Evolutionary conservation across 495 filamentous ascomycete genomes (phyloP), one percentile per base, ranked within the genome.

Genomic region (Geoglossum glabrum): DNA sequence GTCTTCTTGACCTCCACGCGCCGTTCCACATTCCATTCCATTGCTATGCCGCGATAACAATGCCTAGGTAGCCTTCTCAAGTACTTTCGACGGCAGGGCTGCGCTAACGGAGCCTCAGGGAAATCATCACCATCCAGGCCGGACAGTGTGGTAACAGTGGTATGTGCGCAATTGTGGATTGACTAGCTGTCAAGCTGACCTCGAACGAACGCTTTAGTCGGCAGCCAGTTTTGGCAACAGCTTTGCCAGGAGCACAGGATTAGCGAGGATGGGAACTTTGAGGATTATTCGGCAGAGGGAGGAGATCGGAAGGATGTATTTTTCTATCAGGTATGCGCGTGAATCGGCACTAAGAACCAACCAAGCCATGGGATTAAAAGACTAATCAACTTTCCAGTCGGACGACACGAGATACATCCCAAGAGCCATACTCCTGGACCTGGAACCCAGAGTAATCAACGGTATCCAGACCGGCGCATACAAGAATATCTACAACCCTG

Each of bases 71-170:
- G 17, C 13, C 11, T 3, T 45, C 13, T 10, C 5, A 21, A 4
- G 40, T 10, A 21, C n/a, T 45, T 10, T 21, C 3, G 40, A 4
- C 40, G 3, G 10, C 23, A 21, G n/a, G n/a, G n/a, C 40, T 45
- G 13, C 23, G 40, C 40, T 45, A 45, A 45, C 25, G 51, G 1
- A 4, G 21, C 8, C 15, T 0, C 56, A 97, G 92, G 72, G 92
- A 98, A 79, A 97, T 98, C 67, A 98, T 98, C 70, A 98, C 93
- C 38, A 85, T 98, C 61, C 92, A 98, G 73, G 90, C 93, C 56
- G 92, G 92, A 77, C 92, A 98, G 71, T 98, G 92, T 79, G 92
- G 92, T 77, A 98, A 98, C 71, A 96, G 88, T 76, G 88, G 89
- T 95, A 68, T 74, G 85, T 82, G 19, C 36, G 26, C 23, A n/a